Percentiles rank a stretch among this genome's conserved stretches.
phyloP scores from a whole-genome alignment of 1,139 yeast species.

The Kluyveromyces sp. region DNA sequence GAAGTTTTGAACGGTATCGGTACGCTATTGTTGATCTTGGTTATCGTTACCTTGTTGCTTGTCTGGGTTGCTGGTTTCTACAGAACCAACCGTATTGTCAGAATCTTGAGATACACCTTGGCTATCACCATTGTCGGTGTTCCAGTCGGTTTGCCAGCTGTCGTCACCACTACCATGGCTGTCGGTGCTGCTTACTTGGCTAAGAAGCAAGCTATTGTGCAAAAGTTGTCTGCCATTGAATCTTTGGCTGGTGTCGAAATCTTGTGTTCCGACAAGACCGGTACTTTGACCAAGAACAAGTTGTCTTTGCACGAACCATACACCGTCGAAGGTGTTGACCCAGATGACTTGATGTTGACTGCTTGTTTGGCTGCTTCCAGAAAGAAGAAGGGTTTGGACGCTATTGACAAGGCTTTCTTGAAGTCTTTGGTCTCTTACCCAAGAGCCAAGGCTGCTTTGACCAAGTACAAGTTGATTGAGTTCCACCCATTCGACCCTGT shows the following conservation, averaged over 20 bases:
- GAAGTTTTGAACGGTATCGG: slow-evolving; percentile 98
- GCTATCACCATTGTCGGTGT: slow-evolving; percentile 99
- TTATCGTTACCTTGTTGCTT: slow-evolving; percentile 76
- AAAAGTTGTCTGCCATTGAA: slow-evolving; percentile 96
- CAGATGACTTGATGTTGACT: slow-evolving; percentile 94
- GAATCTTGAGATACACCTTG: slow-evolving; percentile 87
- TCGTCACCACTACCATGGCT: slow-evolving; percentile 98
- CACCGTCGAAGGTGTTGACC: slow-evolving; percentile 98
- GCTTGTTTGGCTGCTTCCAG: slow-evolving; percentile 98
- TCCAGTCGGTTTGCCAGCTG: slow-evolving; percentile 99
- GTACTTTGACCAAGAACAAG: slow-evolving; percentile 98
- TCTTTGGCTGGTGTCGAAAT: slow-evolving; percentile 98
- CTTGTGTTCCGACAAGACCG: slow-evolving; percentile 98
- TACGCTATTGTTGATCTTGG: slow-evolving; percentile 83
- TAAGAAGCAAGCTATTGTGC: slow-evolving; percentile 97
- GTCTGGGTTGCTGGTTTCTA: slow-evolving; percentile 96
- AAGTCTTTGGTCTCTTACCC: slow-evolving; percentile 82
- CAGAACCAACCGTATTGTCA: slow-evolving; percentile 83
- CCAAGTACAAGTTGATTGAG: slow-evolving; percentile 90
- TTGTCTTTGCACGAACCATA: slow-evolving; percentile 95
- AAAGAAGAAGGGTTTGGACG: slow-evolving; percentile 98
- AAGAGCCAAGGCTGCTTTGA: slow-evolving; percentile 90
- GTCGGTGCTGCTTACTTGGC: slow-evolving; percentile 99
- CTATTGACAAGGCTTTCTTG: slow-evolving; percentile 95
- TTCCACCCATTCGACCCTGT: slow-evolving; percentile 98